Base-by-base conservation (phyloP, 768 basidiomycete species). In the Cystofilobasidium macerans region DNA sequence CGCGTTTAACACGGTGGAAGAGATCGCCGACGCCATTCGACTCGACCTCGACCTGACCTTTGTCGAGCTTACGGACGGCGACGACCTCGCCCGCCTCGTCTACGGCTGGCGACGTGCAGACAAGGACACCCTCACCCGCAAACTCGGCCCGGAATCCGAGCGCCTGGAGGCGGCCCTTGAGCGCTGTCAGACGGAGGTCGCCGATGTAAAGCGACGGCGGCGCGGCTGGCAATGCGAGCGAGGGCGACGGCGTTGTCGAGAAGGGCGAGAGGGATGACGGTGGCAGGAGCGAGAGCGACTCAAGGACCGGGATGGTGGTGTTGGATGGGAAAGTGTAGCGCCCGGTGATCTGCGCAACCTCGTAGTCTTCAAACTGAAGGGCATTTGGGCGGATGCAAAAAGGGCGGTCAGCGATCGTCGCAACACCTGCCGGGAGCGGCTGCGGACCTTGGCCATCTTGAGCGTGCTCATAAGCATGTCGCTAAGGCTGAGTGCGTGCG, bases 111-210 rank as follows among this genome's bases (percentile, higher is more conserved):
- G 53, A 70, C 24, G 78, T 77, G 73, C 95, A 99, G 40, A 99
- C 82, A 33, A 99, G 80, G 12, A 94, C 87, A 78, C 95, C 95
- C 77, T 98, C 94, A 28, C 94, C 94, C n/a, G 92, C 86, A 64
- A 98, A 85, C 75, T 97, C 93, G 0, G 93, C 89, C 51, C 88
- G 86, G 54, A 98, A 84, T 13, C 86, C 85, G 3, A 89, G 78
- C 1, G 83, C 76, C 6, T 84, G 80, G 26, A 99, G 80, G 7
- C 85, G 83, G n/a, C 85, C 75, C 76, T 97, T 95, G 56, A 99
- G 81, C 1, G 84, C 82, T 0, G 91, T 92, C 33, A 99, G 80
- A 74, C 95, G 92, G 47, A 99, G 82, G 72, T 98, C 95, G 59
- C 95, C 95, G 64, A 99, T 95, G 86, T 97, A 94, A 9, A 93